These are phyloP conservation scores for Pseudocercospora eumusae DNA, from an alignment of 2,329 filamentous ascomycete species.

Conservation along the genomic window DNA sequence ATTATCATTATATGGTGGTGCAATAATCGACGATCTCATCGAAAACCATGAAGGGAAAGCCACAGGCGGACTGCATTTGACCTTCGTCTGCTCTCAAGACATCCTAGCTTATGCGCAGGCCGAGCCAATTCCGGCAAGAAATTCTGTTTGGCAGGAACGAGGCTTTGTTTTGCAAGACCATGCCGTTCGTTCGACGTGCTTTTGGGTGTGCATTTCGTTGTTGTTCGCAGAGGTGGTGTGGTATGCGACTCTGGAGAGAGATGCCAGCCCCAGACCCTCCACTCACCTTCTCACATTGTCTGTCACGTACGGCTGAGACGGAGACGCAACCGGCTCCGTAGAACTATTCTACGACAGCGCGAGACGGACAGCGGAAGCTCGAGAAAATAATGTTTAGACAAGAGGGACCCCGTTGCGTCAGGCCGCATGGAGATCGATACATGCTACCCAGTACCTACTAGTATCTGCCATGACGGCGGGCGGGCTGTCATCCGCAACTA, in stretches of 20 bases:
- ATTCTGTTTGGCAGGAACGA: neutral
- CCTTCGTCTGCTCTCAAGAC: conserved; percentile 3
- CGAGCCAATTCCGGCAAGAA: conserved; percentile 1
- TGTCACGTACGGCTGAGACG: neutral
- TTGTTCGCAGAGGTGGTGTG: neutral
- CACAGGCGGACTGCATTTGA: conserved; percentile 6
- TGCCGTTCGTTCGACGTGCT: neutral
- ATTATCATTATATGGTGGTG: no score
- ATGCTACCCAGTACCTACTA: neutral
- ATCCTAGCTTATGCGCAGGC: conserved; percentile 3
- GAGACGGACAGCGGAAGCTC: neutral
- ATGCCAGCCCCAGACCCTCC: neutral
- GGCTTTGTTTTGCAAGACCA: neutral
- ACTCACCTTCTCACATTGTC: neutral
- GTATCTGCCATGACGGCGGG: neutral
- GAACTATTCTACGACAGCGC: no score
- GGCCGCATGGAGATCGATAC: neutral
- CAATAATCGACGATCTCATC: conserved; percentile 1
- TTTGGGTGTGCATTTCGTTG: neutral
- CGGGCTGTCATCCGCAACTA: neutral
- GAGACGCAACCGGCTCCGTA: neutral
- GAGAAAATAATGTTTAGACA: neutral
- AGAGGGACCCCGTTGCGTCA: conserved; percentile 1
- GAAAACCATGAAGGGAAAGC: neutral
- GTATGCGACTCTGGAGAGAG: neutral